These are phyloP conservation scores for Tricladium varicosporioides DNA, from an alignment of 2,329 filamentous ascomycete genomes.

Conservation along the genomic window DNA sequence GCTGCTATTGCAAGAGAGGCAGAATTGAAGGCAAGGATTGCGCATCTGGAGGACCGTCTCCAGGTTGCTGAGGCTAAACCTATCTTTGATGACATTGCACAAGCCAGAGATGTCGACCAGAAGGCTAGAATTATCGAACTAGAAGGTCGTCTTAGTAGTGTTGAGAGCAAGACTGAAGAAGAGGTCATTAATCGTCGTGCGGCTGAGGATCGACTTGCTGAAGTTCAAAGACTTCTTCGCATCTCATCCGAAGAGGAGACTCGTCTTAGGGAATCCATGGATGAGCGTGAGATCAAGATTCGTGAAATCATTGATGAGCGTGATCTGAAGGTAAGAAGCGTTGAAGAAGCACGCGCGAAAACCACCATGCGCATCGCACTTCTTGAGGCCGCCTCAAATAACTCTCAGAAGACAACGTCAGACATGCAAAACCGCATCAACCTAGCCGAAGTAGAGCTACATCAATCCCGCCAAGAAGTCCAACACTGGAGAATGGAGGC, in stretches of 20 bases:
- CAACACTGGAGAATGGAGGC: conserved; percentile 61
- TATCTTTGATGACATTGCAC: conserved; percentile 38
- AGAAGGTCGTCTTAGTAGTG: conserved; percentile 63
- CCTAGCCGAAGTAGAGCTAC: conserved; percentile 52
- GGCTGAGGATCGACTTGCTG: conserved; percentile 69
- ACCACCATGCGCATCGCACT: conserved; percentile 61
- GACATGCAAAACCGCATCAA: conserved; percentile 57
- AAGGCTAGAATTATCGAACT: conserved; percentile 54
- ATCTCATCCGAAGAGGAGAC: conserved; percentile 71
- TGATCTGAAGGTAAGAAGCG: conserved; percentile 60
- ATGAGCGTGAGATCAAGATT: conserved; percentile 66
- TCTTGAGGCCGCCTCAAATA: conserved; percentile 65
- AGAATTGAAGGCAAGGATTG: conserved; percentile 36
- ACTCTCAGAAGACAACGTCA: conserved; percentile 50
- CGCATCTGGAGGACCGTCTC: conserved; percentile 61
- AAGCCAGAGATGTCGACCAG: conserved; percentile 21
- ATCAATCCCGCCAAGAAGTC: conserved; percentile 53
- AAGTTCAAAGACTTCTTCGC: conserved; percentile 68
- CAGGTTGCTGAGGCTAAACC: conserved; percentile 54
- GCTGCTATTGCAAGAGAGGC: conserved; percentile 11
- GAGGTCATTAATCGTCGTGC: conserved; percentile 62
- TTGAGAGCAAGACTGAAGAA: conserved; percentile 62
- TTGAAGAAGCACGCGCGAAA: conserved; percentile 56
- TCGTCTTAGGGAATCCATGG: conserved; percentile 62
- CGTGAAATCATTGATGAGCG: conserved; percentile 68